Conservation (phyloP, 2,329 filamentous ascomycete species). For the Ascochyta lentis region DNA sequence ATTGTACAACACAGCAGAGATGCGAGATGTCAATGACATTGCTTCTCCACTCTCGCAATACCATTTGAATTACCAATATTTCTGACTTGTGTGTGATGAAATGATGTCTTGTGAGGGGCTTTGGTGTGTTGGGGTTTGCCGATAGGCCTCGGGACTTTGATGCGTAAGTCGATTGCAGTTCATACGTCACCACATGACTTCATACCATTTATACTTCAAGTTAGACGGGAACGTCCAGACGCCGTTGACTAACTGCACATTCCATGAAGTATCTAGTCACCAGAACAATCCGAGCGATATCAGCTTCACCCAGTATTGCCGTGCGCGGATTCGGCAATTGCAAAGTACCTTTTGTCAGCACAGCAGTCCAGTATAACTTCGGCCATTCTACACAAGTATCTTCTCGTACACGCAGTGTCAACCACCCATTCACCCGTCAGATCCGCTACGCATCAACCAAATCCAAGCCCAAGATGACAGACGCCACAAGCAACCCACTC, state of each 20-base stretch:
- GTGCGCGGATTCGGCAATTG: conserved; percentile 16
- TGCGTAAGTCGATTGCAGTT: not conserved
- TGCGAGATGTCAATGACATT: conserved; percentile 40
- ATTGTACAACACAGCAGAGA: conserved; percentile 38
- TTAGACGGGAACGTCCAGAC: not conserved
- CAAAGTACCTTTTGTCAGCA: conserved; percentile 2
- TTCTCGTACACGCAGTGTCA: not conserved
- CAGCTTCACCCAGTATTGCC: conserved; percentile 1
- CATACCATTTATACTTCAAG: not conserved
- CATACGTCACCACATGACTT: conserved; percentile 10
- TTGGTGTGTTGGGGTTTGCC: not conserved
- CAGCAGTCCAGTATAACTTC: not conserved
- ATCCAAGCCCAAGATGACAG: conserved; percentile 46
- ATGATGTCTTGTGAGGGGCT: too few relatives aligned
- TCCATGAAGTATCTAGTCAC: conserved; percentile 1
- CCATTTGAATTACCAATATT: conserved; percentile 20
- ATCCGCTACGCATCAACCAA: conserved; percentile 15
- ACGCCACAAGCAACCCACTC: conserved; percentile 53
- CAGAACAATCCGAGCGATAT: not conserved
- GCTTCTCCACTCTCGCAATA: conserved; percentile 39
- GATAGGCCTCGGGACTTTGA: conserved; percentile 5
- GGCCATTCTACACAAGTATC: not conserved
- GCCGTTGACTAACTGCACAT: not conserved
- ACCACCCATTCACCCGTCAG: not conserved
- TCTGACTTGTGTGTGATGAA: too few relatives aligned